Evolutionary conservation across 768 basidiomycete species (phyloP).

Genomic region (Rhizopogon vesiculosus): DNA sequence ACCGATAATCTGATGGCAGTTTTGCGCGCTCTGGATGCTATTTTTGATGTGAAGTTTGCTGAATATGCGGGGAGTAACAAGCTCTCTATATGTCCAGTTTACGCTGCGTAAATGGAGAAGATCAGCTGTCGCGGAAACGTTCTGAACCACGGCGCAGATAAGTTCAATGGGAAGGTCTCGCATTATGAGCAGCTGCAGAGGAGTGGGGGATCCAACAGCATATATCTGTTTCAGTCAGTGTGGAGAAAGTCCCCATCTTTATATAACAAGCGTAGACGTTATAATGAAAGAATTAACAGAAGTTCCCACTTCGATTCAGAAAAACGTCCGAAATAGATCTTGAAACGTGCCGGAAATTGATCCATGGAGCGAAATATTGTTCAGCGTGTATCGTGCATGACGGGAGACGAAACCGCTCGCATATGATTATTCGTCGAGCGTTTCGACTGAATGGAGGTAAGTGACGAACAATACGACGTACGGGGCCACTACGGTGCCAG

Average conservation of each 20-base stretch:
- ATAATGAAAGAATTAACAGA: background rate
- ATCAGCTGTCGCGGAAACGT: conserved; percentile 17
- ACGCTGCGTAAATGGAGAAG: conserved; percentile 22
- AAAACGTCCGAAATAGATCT: background rate
- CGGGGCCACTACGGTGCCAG: background rate
- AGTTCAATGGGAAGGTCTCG: conserved; percentile 22
- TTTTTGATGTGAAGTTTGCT: conserved; percentile 17
- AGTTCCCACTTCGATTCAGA: background rate
- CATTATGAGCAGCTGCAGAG: conserved; percentile 8
- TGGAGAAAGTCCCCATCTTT: background rate
- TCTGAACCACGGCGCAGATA: conserved; percentile 19
- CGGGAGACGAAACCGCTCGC: background rate
- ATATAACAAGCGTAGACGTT: background rate
- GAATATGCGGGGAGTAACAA: conserved; percentile 20
- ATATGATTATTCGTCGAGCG: no score
- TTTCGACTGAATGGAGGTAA: background rate
- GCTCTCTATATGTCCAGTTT: conserved; percentile 19
- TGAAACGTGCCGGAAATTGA: background rate
- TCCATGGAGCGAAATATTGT: no score
- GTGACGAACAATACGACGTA: background rate
- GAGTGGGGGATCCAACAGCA: background rate
- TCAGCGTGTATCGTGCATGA: no score
- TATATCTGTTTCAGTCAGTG: background rate
- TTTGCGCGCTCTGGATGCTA: conserved; percentile 21
- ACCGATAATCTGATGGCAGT: conserved; percentile 15